Percentiles rank a stretch among this genome's conserved stretches.
These are phyloP conservation scores for Debaryomyces castellii DNA, from an alignment of 805 yeast genomes.

Conservation along the genomic window DNA sequence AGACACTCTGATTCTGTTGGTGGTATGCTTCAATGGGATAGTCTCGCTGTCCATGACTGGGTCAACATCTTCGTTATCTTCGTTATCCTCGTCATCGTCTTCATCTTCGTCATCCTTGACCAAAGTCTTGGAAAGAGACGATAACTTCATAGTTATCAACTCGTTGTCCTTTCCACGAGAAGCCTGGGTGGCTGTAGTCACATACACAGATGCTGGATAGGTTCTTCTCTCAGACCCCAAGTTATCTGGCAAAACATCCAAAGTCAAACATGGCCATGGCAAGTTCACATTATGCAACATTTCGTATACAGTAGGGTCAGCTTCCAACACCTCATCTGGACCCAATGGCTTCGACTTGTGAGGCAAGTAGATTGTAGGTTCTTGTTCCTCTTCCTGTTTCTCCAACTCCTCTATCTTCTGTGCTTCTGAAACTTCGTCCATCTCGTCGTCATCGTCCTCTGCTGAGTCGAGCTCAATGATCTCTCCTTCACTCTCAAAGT, in stretches of 20 bases:
- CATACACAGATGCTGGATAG: conserved; percentile 82
- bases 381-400: conserved; percentile 30
- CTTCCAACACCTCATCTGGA: conserved; percentile 93
- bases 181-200: conserved; percentile 95
- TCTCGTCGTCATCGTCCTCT: conserved; percentile 35
- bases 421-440: conserved; percentile 30
- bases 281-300: conserved; percentile 92
- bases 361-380: conserved; percentile 71
- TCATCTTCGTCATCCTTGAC: conserved; percentile 81
- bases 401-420: conserved; percentile 37
- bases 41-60: conserved; percentile 86
- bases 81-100: conserved; percentile 73
- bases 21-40: conserved; percentile 76
- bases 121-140: conserved; percentile 79
- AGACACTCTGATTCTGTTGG: conserved; percentile 83
- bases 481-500: conserved; percentile 88
- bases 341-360: conserved; percentile 88
- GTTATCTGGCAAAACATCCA: conserved; percentile 84
- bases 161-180: conserved; percentile 84
- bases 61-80: conserved; percentile 64
- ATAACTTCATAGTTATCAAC: conserved; percentile 76
- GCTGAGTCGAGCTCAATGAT: conserved; percentile 73
- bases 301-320: conserved; percentile 93
- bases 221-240: conserved; percentile 86
- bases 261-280: conserved; percentile 96